phyloP scores from a whole-genome alignment of 73 alveolate genomes.

The Uronychia binucleata region DNA sequence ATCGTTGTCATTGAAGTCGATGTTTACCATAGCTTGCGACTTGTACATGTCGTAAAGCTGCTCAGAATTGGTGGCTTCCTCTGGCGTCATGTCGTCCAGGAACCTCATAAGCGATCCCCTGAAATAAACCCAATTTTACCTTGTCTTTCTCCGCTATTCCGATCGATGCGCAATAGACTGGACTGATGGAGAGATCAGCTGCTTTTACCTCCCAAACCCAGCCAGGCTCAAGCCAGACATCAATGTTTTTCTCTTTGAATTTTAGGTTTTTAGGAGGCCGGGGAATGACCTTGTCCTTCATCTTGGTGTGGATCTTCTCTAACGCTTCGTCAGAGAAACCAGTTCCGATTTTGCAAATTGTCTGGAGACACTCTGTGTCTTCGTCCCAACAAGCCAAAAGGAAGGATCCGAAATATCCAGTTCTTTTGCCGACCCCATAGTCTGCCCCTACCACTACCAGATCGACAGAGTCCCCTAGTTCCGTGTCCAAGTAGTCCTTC shows the following conservation, averaged over 20 bases:
- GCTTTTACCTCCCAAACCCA: conserved; percentile 98
- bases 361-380: conserved; percentile 93
- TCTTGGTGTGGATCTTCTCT: conserved; percentile 66
- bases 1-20: neutral
- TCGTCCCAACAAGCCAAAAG: conserved; percentile 98
- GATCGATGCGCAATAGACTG: conserved; percentile 94
- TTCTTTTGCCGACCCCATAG: conserved; percentile 99
- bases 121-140: conserved; percentile 46
- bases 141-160: conserved; percentile 41
- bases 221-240: conserved; percentile 92
- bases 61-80: conserved; percentile 95
- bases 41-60: conserved; percentile 94
- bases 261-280: conserved; percentile 74
- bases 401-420: conserved; percentile 99
- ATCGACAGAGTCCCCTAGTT: conserved; percentile 98
- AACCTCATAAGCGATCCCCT: conserved; percentile 97
- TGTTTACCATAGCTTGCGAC: conserved; percentile 76
- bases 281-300: conserved; percentile 73
- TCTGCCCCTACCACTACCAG: conserved; percentile 99
- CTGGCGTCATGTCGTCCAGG: conserved; percentile 97
- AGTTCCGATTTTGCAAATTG: conserved; percentile 96
- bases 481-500: conserved; percentile 96
- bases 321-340: conserved; percentile 90
- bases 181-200: conserved; percentile 98
- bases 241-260: conserved; percentile 83